Evolutionary conservation across 257 asterid genomes (phyloP), one percentile per base, ranked within the genome.

Genomic region (Ehretia macrophylla): DNA sequence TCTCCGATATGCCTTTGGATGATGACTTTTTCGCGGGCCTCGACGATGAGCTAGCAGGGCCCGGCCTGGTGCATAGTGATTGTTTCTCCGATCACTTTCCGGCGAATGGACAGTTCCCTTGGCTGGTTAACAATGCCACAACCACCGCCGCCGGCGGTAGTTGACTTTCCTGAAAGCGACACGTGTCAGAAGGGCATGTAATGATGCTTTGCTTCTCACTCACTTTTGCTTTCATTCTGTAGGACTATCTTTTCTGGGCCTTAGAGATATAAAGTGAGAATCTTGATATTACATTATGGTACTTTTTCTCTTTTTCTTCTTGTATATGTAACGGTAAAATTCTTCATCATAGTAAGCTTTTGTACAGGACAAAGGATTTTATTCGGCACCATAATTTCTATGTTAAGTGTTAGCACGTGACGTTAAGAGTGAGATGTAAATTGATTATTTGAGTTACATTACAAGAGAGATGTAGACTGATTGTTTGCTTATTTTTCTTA

Each of bases 21-120:
- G 78, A 74, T 16, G 95, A 90, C 63, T 84, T 90, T 82, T 86
- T 90, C 22, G 77, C 72, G 44, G 98, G 98, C 10, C 64, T 87
- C 72, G 96, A 87, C 48, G 96, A 85, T 53, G 94, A 87, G 51
- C 75, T 87, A 4, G 73, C 79, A 8, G 55, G 60, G 19, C 23
- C 56, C 77, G 12, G 55, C 70, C 53, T 73, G 71, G 5, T 17
- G 37, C 57, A 78, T n/a, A 19, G 32, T 20, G 44, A 83, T 14
- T 69, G 68, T 51, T 63, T 57, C 3, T 53, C 86, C 22, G 75
- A 65, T 22, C 68, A 64, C 32, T 66, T 79, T 14, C 75, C 82
- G 49, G 70, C 53, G 56, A 64, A 47, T 44, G 19, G 75, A 23
- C 77, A 63, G 52, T 66, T 81, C 37, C 80, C 94, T 0, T 85